Evolutionary conservation across 2,329 filamentous ascomycete genomes (phyloP).

Genomic region (Chrysosporium keratinophilum): DNA sequence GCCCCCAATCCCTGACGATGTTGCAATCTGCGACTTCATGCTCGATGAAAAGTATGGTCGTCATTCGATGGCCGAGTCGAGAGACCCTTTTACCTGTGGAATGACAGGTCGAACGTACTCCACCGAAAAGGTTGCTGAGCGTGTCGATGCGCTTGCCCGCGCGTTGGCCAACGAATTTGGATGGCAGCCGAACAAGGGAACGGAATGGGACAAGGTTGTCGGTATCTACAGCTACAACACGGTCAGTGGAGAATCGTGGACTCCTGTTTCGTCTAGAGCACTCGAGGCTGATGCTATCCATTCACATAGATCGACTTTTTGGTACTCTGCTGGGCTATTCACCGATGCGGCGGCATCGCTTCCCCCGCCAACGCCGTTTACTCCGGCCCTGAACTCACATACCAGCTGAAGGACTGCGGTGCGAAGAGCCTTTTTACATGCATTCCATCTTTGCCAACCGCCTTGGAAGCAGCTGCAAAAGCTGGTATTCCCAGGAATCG

Average conservation of each 20-base stretch:
- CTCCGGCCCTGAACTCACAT: slow-evolving; percentile 56
- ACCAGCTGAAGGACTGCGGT: slow-evolving; percentile 59
- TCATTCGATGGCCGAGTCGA: slow-evolving; percentile 50
- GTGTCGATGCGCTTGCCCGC: slow-evolving; percentile 57
- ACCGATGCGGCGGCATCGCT: slow-evolving; percentile 62
- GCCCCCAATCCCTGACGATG: slow-evolving; percentile 57
- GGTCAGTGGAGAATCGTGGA: slow-evolving; percentile 35
- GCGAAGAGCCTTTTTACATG: slow-evolving; percentile 65
- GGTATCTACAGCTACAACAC: slow-evolving; percentile 72
- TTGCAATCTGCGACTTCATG: slow-evolving; percentile 69
- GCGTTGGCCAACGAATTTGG: slow-evolving; percentile 60
- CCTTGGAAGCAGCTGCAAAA: slow-evolving; percentile 54
- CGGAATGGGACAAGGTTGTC: slow-evolving; percentile 72
- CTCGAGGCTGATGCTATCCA: neutral
- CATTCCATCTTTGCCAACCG: slow-evolving; percentile 52
- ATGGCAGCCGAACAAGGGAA: slow-evolving; percentile 58
- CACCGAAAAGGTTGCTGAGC: slow-evolving; percentile 51
- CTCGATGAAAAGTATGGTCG: slow-evolving; percentile 61
- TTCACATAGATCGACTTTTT: slow-evolving; percentile 58
- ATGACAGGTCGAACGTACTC: slow-evolving; percentile 59
- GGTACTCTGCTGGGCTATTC: slow-evolving; percentile 61
- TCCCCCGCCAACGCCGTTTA: slow-evolving; percentile 68
- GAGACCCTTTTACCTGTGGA: slow-evolving; percentile 66
- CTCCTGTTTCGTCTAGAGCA: too few relatives aligned
- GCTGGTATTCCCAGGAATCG: slow-evolving; percentile 52